Base-by-base conservation (phyloP, 202 grass and related monocot species). In the Bolboschoenoplectus hybrid region DNA sequence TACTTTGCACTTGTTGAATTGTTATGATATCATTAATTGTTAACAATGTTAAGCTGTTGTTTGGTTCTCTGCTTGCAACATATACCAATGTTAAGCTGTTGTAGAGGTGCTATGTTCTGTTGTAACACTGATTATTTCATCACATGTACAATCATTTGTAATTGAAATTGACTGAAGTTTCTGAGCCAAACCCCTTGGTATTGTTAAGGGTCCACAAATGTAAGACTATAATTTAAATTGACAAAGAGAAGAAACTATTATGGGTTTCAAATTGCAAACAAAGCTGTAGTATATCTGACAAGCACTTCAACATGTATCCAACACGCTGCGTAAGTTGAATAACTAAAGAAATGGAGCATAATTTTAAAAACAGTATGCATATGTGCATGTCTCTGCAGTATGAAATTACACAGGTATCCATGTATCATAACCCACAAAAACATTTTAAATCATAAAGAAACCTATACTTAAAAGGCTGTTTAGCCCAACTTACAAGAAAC, bases 61-160 rank as follows among this genome's bases (percentile, higher is more conserved):
- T 52, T 73, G 17, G 36, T 75, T 50, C 45, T 52, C 45, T 75
- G 46, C 16, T 73, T 49, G 69, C 44, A 73, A 17, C 43, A 71
- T 40, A 71, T 46, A 46, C 68, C 41, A 46, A 6, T 71, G 38
- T n/a, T 71, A 44, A 70, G 40, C 67, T 44, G 67, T 40, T 44
- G 13, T 69, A 41, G 39, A 45, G 17, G 38, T 47, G 69, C 12
- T 36, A 12, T 38, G 35, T 39, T 40, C 10, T 40, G 64, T 67
- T 67, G 36, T 13, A 66, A 12, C 63, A 4, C 34, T 61, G 58
- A 4, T 26, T 32, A 32, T 63, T 32, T 63, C 60, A 63, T 63
- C 60, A 26, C 6, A 11, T 32, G n/a, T 63, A 69, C 11, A 43
- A 43, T 5, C 13, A 58, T 5, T 58, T 58, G 56, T 5, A n/a